These are phyloP conservation scores for Salvia sclarea DNA, from an alignment of 305 asterid species.

Conservation along the genomic window DNA sequence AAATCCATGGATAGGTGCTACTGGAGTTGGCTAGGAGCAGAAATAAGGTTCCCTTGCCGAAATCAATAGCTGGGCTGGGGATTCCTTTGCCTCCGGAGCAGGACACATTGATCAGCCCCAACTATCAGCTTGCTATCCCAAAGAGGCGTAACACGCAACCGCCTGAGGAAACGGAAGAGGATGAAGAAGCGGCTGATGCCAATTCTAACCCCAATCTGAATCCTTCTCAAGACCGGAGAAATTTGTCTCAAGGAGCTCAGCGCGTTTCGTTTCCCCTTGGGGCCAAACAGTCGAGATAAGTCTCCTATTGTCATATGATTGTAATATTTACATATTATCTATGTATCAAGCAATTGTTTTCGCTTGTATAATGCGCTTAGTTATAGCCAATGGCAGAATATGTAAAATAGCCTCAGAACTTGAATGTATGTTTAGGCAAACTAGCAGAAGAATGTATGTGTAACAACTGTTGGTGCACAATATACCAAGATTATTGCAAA, in stretches of 20 bases:
- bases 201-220: constrained; percentile 42
- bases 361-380: not conserved
- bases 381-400: too few relatives aligned
- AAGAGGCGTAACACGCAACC: constrained; percentile 48
- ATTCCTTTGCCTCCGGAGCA: constrained; percentile 79
- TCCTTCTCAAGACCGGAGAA: constrained; percentile 49
- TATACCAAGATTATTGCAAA: too few relatives aligned
- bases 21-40: constrained; percentile 84
- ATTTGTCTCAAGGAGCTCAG: constrained; percentile 58
- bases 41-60: constrained; percentile 78
- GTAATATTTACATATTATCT: not conserved
- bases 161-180: constrained; percentile 81
- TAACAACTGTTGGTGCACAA: too few relatives aligned
- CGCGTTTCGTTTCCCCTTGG: constrained; percentile 74
- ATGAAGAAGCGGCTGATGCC: constrained; percentile 46
- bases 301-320: not conserved
- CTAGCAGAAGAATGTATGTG: too few relatives aligned
- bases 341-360: not conserved
- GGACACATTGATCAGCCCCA: constrained; percentile 82
- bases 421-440: too few relatives aligned
- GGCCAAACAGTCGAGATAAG: constrained; percentile 58
- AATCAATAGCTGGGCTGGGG: constrained; percentile 57
- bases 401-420: too few relatives aligned
- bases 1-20: constrained; percentile 49
- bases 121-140: constrained; percentile 77